Percentiles rank a stretch among this genome's conserved stretches.
These are phyloP conservation scores for Xylaria sp. DNA, from an alignment of 2,329 filamentous ascomycete genomes.

Conservation along the genomic window DNA sequence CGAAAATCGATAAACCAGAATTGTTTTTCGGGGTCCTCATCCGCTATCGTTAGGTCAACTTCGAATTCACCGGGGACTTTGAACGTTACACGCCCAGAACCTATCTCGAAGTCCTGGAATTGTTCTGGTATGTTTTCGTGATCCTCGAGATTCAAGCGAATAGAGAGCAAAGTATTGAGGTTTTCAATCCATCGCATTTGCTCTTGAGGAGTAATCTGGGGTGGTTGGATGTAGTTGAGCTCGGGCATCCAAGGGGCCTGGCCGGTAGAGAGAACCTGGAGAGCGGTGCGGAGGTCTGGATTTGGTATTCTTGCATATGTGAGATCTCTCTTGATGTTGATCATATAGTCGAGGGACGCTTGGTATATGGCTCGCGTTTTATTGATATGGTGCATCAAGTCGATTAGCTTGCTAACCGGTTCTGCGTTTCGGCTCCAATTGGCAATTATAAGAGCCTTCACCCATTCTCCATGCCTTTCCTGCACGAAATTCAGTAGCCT, in stretches of 20 bases:
- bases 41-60: constrained; percentile 88
- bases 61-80: constrained; percentile 86
- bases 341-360: constrained; percentile 69
- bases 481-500: constrained; percentile 81
- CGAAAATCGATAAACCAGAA: constrained; percentile 96
- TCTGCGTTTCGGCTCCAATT: constrained; percentile 87
- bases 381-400: constrained; percentile 81
- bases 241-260: constrained; percentile 83
- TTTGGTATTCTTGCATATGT: constrained; percentile 81
- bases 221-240: constrained; percentile 81
- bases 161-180: constrained; percentile 83
- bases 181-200: constrained; percentile 80
- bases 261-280: constrained; percentile 84
- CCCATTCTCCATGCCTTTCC: constrained; percentile 84
- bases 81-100: constrained; percentile 91
- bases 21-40: constrained; percentile 83
- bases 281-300: constrained; percentile 89
- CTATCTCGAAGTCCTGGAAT: constrained; percentile 81
- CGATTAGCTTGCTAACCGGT: constrained; percentile 87
- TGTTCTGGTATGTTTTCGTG: constrained; percentile 78
- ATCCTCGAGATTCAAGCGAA: constrained; percentile 87
- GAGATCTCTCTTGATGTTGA: constrained; percentile 78
- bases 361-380: constrained; percentile 70
- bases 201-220: constrained; percentile 75
- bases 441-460: constrained; percentile 89